Evolutionary conservation across 768 basidiomycete species (phyloP).

Genomic region (Pulveroboletus sp.): DNA sequence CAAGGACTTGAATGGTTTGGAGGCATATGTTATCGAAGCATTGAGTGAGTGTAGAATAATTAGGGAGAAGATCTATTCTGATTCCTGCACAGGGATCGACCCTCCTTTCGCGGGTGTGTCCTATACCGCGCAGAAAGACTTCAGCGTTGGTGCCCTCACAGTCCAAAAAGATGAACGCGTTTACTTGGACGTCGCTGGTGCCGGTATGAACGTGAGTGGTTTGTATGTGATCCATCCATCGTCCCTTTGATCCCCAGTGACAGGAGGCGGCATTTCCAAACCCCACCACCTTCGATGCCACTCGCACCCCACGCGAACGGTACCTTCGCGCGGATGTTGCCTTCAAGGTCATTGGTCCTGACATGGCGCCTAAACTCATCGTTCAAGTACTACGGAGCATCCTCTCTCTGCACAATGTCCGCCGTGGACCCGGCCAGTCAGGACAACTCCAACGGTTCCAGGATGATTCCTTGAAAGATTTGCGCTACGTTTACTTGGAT

Average conservation of each 20-base stretch:
- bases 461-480: constrained; percentile 43
- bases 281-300: constrained; percentile 41
- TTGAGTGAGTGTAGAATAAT: constrained; percentile 49
- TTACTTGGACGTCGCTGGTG: constrained; percentile 59
- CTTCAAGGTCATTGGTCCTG: constrained; percentile 48
- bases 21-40: constrained; percentile 63
- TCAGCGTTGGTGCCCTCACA: constrained; percentile 38
- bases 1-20: constrained; percentile 39
- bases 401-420: constrained; percentile 52
- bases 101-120: constrained; percentile 69
- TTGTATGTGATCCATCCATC: neutral
- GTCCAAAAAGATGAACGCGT: constrained; percentile 49
- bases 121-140: constrained; percentile 49
- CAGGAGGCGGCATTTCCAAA: constrained; percentile 53
- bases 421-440: constrained; percentile 65
- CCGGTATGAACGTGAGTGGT: constrained; percentile 53
- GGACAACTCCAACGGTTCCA: constrained; percentile 60
- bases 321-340: constrained; percentile 48
- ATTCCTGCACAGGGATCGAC: constrained; percentile 51
- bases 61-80: neutral
- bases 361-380: constrained; percentile 56
- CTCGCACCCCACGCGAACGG: constrained; percentile 40
- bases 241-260: neutral
- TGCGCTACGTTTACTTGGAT: constrained; percentile 56
- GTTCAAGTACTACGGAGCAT: constrained; percentile 62